Evolutionary conservation across 2,329 filamentous ascomycete species (phyloP).

Genomic region (Zalaria obscura): DNA sequence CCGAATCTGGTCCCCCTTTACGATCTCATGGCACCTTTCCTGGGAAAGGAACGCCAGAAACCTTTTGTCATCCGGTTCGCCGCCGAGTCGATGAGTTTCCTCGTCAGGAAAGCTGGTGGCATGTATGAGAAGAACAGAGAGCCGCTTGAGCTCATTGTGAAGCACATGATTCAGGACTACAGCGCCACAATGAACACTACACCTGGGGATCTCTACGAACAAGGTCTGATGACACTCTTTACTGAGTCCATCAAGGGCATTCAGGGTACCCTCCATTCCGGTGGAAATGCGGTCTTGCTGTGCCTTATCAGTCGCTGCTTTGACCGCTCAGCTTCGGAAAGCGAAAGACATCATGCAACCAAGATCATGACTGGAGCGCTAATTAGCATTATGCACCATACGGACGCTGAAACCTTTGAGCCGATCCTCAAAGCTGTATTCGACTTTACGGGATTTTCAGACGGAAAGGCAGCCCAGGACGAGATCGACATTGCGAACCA

Average conservation of each 20-base stretch:
- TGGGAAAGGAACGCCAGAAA: conserved; percentile 72
- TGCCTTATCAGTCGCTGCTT: conserved; percentile 5
- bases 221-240: conserved; percentile 85
- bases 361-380: conserved; percentile 63
- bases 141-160: conserved; percentile 56
- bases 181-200: conserved; percentile 41
- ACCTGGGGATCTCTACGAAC: conserved; percentile 48
- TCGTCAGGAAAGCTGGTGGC: conserved; percentile 76
- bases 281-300: conserved; percentile 21
- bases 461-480: conserved; percentile 22
- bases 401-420: conserved; percentile 57
- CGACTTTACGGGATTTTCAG: conserved; percentile 27
- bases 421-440: conserved; percentile 51
- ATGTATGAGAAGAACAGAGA: conserved; percentile 57
- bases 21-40: conserved; percentile 65
- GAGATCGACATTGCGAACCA: conserved; percentile 26
- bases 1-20: conserved; percentile 76
- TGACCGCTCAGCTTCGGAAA: conserved; percentile 1
- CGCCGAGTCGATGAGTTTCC: conserved; percentile 86
- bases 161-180: conserved; percentile 59
- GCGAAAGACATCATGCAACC: conserved; percentile 20
- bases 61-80: conserved; percentile 82
- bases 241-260: conserved; percentile 62
- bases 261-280: conserved; percentile 43
- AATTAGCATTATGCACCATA: conserved; percentile 72